Percentiles rank a stretch among this genome's conserved stretches.
Conservation (phyloP, 129 eudicot species). For the Dittrichia graveolens region DNA sequence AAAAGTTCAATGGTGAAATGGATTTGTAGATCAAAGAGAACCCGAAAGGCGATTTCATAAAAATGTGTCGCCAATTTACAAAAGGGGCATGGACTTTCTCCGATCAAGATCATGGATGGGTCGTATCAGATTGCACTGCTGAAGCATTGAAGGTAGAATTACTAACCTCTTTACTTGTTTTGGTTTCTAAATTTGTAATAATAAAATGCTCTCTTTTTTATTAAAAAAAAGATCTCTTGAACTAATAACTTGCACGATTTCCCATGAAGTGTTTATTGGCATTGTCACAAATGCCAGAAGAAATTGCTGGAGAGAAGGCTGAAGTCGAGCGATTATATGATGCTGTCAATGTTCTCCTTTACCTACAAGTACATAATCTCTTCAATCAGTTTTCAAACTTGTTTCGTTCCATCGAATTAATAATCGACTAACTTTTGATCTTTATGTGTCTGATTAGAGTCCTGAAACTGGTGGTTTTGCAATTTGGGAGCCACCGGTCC, state of each 20-base stretch:
- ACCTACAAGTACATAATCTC: constrained; percentile 35
- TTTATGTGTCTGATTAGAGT: constrained; percentile 22
- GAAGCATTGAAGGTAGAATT: constrained; percentile 40
- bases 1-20: neutral
- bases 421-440: neutral
- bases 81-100: constrained; percentile 53
- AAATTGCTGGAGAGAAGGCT: constrained; percentile 39
- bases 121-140: constrained; percentile 47
- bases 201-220: too few relatives aligned
- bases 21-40: constrained; percentile 39
- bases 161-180: neutral
- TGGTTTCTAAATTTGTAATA: neutral
- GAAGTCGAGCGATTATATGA: constrained; percentile 37
- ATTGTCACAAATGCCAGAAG: constrained; percentile 45
- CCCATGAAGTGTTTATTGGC: constrained; percentile 34
- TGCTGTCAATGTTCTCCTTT: constrained; percentile 44
- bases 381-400: neutral
- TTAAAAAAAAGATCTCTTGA: too few relatives aligned
- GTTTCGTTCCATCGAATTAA: neutral
- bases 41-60: constrained; percentile 33
- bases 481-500: constrained; percentile 46
- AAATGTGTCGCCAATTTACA: constrained; percentile 42
- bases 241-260: constrained; percentile 3
- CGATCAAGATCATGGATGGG: constrained; percentile 54
- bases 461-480: constrained; percentile 46